Evolutionary conservation across 2,329 filamentous ascomycete species (phyloP).

Genomic region (Albophoma yamanashiensis): DNA sequence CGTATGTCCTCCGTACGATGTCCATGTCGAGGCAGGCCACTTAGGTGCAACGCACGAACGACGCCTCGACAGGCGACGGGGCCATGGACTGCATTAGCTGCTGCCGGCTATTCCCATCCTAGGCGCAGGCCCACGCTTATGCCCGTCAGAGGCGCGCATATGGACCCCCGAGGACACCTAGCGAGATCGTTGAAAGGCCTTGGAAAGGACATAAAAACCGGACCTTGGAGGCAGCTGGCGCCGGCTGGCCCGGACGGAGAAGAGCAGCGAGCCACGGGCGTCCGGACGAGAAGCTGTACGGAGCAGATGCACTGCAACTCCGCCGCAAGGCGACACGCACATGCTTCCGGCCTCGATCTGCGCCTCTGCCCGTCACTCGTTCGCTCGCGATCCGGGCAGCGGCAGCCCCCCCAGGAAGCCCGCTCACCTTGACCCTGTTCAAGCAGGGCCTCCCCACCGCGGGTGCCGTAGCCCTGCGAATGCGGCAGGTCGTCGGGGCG

Average conservation of each 20-base stretch:
- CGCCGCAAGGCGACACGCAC: not conserved
- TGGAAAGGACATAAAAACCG: not conserved
- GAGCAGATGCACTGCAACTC: conserved; percentile 1
- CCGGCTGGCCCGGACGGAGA: not conserved
- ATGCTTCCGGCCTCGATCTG: not conserved
- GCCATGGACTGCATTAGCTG: not conserved
- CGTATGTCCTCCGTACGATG: not conserved
- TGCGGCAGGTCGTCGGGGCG: not conserved
- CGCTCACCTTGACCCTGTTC: not conserved
- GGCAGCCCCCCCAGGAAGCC: not conserved
- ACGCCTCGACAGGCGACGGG: not conserved
- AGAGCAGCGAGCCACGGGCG: not conserved
- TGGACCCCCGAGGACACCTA: not conserved
- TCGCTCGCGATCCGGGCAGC: not conserved
- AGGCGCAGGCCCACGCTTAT: not conserved
- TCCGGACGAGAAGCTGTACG: not conserved
- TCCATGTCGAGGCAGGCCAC: not conserved
- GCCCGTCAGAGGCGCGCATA: not conserved
- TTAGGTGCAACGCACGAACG: not conserved
- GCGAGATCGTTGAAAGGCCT: not conserved
- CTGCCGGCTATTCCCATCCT: not conserved
- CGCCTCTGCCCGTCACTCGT: not conserved
- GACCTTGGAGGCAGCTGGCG: not conserved
- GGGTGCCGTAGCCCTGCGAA: not conserved
- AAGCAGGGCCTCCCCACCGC: not conserved